A percentile compares a stretch with the other conserved stretches of the same genome.
Evolutionary conservation across 805 yeast species (phyloP).

Genomic region (Pachysolen tannophilus): DNA sequence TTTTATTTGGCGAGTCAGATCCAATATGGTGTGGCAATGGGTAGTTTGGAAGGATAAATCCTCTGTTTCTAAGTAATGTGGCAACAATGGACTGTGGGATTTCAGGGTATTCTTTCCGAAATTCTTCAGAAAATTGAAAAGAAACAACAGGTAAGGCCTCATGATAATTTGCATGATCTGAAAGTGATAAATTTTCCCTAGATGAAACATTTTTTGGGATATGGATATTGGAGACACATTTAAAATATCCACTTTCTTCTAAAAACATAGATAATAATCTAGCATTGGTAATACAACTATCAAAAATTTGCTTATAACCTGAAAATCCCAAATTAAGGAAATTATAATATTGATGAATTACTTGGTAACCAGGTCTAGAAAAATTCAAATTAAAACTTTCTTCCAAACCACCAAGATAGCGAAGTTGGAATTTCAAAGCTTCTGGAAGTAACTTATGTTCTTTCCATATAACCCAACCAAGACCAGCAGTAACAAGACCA

Average conservation of each 20-base stretch:
- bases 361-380: constrained; percentile 90
- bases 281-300: constrained; percentile 61
- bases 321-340: constrained; percentile 60
- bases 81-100: constrained; percentile 77
- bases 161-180: constrained; percentile 39
- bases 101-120: constrained; percentile 58
- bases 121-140: constrained; percentile 58
- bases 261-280: constrained; percentile 55
- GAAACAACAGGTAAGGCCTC: constrained; percentile 90
- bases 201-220: constrained; percentile 36
- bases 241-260: constrained; percentile 59
- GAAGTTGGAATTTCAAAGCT: constrained; percentile 66
- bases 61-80: constrained; percentile 63
- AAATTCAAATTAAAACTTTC: constrained; percentile 82
- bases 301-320: constrained; percentile 64
- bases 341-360: constrained; percentile 80
- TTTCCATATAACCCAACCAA: constrained; percentile 90
- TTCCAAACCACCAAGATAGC: constrained; percentile 83
- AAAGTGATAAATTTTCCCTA: constrained; percentile 11
- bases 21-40: constrained; percentile 47
- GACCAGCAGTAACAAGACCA: constrained; percentile 84
- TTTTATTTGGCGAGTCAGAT: constrained; percentile 36
- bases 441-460: constrained; percentile 57
- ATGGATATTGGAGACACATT: constrained; percentile 73
- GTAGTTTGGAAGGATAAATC: constrained; percentile 88